These are phyloP conservation scores for Simplicillium aogashimaense DNA, from an alignment of 2,329 filamentous ascomycete genomes.

Conservation along the genomic window DNA sequence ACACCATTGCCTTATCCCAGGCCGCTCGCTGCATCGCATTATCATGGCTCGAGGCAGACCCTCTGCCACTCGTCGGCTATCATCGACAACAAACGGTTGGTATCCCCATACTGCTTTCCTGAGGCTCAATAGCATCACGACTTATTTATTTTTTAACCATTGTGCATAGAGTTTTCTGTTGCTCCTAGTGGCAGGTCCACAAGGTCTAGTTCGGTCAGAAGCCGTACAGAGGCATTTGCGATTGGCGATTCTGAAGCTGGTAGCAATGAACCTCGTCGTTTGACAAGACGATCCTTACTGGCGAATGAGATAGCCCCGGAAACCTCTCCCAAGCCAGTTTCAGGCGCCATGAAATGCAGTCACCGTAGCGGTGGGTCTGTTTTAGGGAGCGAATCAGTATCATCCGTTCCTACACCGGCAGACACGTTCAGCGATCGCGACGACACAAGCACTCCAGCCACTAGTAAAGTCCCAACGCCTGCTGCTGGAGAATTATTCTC, in stretches of 20 bases:
- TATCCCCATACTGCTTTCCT: no score
- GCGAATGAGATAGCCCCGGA: no score
- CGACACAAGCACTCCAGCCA: conserved; percentile 24
- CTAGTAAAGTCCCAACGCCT: conserved; percentile 25
- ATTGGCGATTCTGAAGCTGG: neutral
- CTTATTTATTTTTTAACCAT: no score
- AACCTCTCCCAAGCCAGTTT: neutral
- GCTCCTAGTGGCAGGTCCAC: conserved; percentile 15
- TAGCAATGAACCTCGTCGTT: no score
- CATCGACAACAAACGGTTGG: no score
- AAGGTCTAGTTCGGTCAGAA: conserved; percentile 1
- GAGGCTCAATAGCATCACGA: no score
- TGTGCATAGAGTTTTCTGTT: conserved; percentile 6
- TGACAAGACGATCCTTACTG: no score
- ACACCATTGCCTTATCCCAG: no score
- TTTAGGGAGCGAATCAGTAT: conserved; percentile 18
- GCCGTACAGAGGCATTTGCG: conserved; percentile 1
- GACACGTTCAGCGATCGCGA: conserved; percentile 19
- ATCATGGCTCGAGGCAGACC: no score
- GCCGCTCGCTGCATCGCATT: no score
- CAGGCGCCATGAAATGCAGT: conserved; percentile 6
- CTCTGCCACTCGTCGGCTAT: no score
- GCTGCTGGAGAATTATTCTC: conserved; percentile 11
- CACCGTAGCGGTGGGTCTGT: conserved; percentile 10
- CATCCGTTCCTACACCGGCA: conserved; percentile 19